Evolutionary conservation across 2,329 filamentous ascomycete species (phyloP).

Genomic region (Fusarium goolgardi): DNA sequence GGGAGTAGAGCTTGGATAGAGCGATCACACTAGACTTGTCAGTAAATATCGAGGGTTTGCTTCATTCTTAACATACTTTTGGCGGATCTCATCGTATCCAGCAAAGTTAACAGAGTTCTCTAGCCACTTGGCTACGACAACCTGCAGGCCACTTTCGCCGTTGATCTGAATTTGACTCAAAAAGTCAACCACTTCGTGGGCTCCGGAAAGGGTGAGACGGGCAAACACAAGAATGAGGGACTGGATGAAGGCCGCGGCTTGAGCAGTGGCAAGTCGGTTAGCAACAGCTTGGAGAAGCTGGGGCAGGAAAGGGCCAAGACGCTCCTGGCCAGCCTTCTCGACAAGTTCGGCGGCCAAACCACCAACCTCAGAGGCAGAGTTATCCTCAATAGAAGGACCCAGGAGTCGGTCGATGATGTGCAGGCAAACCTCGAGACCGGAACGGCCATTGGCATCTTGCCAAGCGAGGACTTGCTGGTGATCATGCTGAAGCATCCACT

Average conservation of each 20-base stretch:
- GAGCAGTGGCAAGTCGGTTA: constrained; percentile 81
- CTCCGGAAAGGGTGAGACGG: constrained; percentile 84
- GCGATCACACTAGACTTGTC: constrained; percentile 78
- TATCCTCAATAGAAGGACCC: constrained; percentile 85
- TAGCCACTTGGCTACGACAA: constrained; percentile 94
- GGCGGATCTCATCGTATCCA: constrained; percentile 96
- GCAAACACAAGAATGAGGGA: constrained; percentile 96
- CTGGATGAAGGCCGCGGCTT: constrained; percentile 91
- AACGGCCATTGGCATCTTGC: constrained; percentile 82
- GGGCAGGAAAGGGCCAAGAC: constrained; percentile 88
- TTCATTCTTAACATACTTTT: constrained; percentile 74
- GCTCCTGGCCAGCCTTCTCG: constrained; percentile 92
- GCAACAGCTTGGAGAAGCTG: constrained; percentile 92
- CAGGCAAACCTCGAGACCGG: constrained; percentile 87
- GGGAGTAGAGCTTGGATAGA: constrained; percentile 87
- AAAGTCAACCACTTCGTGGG: constrained; percentile 92
- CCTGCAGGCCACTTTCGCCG: constrained; percentile 82
- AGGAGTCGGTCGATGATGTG: constrained; percentile 93
- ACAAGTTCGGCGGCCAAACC: constrained; percentile 94
- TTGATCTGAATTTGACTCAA: constrained; percentile 85
- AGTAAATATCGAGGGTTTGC: constrained; percentile 37
- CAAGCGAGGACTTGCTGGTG: constrained; percentile 90
- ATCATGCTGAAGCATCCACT: constrained; percentile 90
- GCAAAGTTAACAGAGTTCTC: constrained; percentile 97
- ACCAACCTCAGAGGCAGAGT: constrained; percentile 94